Conservation (phyloP, 495 filamentous ascomycete genomes). For the Penicillium dipodomyicola region DNA sequence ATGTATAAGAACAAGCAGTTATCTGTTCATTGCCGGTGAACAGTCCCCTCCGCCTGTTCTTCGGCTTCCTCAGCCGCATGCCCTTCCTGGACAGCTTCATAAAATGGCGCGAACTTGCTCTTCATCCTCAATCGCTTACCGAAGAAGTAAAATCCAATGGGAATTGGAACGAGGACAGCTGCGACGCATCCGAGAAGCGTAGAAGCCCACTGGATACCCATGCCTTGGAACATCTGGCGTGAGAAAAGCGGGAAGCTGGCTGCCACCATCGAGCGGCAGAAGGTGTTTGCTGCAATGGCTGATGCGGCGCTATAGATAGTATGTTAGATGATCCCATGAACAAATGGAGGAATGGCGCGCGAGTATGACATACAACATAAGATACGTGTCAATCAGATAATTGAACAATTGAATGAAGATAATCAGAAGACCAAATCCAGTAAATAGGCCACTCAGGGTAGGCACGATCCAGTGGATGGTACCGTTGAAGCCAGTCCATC, state of each 20-base stretch:
- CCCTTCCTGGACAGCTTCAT: slow-evolving; percentile 34
- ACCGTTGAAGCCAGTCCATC: slow-evolving; percentile 68
- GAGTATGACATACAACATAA: slow-evolving; percentile 69
- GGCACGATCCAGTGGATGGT: slow-evolving; percentile 83
- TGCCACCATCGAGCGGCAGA: slow-evolving; percentile 72
- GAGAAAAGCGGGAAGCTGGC: slow-evolving; percentile 80
- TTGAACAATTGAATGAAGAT: slow-evolving; percentile 86
- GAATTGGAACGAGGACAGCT: slow-evolving; percentile 67
- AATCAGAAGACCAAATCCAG: slow-evolving; percentile 63
- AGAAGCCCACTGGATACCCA: slow-evolving; percentile 75
- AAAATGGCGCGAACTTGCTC: slow-evolving; percentile 54
- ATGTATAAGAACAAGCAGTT: slow-evolving; percentile 1
- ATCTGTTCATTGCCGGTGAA: background rate
- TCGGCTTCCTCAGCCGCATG: slow-evolving; percentile 17
- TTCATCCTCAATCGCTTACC: slow-evolving; percentile 35
- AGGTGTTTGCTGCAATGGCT: slow-evolving; percentile 86
- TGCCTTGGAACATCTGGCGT: slow-evolving; percentile 71
- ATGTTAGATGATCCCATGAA: slow-evolving; percentile 5
- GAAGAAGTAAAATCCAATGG: slow-evolving; percentile 44
- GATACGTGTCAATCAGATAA: slow-evolving; percentile 84
- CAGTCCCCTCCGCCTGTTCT: slow-evolving; percentile 12
- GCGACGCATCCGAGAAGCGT: slow-evolving; percentile 77
- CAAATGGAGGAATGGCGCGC: background rate
- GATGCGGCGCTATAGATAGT: slow-evolving; percentile 59
- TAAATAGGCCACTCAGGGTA: slow-evolving; percentile 65